Conservation (phyloP, 225 moss, liverwort and hornwort species). For the Straminergon stramineum region DNA sequence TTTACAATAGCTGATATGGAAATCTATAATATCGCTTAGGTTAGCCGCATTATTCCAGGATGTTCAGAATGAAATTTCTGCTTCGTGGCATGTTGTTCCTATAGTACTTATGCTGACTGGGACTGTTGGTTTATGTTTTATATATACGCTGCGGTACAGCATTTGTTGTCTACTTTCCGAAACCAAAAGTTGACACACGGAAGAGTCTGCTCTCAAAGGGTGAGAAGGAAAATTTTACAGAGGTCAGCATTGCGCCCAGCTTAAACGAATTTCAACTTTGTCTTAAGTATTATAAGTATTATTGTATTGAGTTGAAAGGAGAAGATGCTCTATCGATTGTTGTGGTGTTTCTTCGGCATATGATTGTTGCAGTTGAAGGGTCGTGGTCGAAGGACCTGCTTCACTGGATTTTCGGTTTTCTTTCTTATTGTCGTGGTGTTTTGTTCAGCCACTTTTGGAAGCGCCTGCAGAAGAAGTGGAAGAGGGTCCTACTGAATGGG, state of each 20-base stretch:
- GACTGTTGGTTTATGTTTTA: neutral
- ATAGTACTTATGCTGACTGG: neutral
- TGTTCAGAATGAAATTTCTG: neutral
- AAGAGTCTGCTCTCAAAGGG: conserved; percentile 70
- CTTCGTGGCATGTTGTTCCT: neutral
- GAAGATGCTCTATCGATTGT: neutral
- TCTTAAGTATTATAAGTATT: neutral
- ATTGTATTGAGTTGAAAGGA: neutral
- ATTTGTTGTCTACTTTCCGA: conserved; percentile 57
- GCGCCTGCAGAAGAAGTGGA: conserved; percentile 22
- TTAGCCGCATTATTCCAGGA: neutral
- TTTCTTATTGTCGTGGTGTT: neutral
- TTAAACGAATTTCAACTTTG: neutral
- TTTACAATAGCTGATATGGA: neutral
- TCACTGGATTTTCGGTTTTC: neutral
- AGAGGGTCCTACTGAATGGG: conserved; percentile 44
- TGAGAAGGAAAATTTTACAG: conserved; percentile 26
- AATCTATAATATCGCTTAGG: neutral
- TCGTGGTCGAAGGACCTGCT: neutral
- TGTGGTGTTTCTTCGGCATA: neutral
- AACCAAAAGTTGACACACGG: conserved; percentile 69
- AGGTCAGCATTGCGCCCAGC: conserved; percentile 3
- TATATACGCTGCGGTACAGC: conserved; percentile 23
- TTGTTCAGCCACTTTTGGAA: conserved; percentile 37
- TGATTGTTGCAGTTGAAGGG: neutral